phyloP scores from a whole-genome alignment of 2,329 filamentous ascomycete genomes.

The Thielaviopsis cerberus region DNA sequence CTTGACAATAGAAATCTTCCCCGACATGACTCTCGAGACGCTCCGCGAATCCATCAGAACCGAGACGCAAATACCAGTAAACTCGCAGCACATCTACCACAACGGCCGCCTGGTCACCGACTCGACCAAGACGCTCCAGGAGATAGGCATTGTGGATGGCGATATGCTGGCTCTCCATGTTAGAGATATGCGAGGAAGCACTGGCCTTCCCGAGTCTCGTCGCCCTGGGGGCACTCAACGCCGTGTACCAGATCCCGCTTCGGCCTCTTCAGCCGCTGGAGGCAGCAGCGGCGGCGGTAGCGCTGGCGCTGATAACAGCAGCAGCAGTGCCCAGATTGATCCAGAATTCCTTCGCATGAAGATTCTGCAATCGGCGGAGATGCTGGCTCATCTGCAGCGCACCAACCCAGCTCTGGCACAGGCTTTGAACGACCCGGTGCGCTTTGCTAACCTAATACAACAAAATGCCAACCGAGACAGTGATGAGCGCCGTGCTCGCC shows the following conservation, averaged over 20 bases:
- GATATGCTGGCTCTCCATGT: conserved; percentile 87
- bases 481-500: conserved; percentile 55
- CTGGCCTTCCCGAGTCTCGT: conserved; percentile 20
- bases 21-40: conserved; percentile 65
- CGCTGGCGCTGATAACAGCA: too few species aligned
- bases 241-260: conserved; percentile 17
- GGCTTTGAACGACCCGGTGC: conserved; percentile 54
- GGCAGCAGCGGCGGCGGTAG: conserved; percentile 18
- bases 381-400: conserved; percentile 51
- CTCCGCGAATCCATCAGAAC: conserved; percentile 77
- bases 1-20: conserved; percentile 63
- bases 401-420: conserved; percentile 61
- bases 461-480: conserved; percentile 52
- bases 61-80: conserved; percentile 56
- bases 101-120: conserved; percentile 68
- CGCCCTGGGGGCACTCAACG: conserved; percentile 18
- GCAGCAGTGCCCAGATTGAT: conserved; percentile 30
- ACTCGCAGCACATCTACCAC: conserved; percentile 70
- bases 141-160: conserved; percentile 65
- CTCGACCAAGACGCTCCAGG: conserved; percentile 61
- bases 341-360: conserved; percentile 68
- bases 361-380: conserved; percentile 57
- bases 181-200: conserved; percentile 34
- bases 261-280: conserved; percentile 16
- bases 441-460: conserved; percentile 56